phyloP scores from a whole-genome alignment of 2,329 filamentous ascomycete species.

The Cercospora janseana region DNA sequence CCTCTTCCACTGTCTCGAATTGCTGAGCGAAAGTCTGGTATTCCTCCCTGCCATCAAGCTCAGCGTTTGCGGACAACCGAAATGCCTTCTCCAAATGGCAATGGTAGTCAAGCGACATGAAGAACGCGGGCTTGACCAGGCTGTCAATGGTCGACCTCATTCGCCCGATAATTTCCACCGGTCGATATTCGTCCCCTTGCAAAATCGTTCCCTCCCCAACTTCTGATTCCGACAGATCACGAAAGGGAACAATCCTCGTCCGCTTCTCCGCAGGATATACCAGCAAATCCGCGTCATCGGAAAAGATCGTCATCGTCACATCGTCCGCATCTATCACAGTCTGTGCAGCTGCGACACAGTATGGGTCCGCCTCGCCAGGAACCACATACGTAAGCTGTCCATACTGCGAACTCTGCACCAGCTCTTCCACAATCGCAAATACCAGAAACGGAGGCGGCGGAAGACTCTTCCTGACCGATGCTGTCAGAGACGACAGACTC shows the following conservation, averaged over 20 bases:
- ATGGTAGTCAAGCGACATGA: constrained; percentile 38
- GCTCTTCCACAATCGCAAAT: constrained; percentile 69
- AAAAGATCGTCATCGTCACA: constrained; percentile 57
- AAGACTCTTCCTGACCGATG: constrained; percentile 37
- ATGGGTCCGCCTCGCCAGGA: constrained; percentile 80
- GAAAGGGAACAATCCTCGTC: constrained; percentile 66
- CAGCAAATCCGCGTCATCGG: constrained; percentile 83
- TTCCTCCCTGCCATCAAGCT: constrained; percentile 9
- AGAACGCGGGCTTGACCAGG: constrained; percentile 44
- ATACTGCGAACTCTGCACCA: constrained; percentile 48
- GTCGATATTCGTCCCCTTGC: constrained; percentile 42
- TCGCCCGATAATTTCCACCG: constrained; percentile 37
- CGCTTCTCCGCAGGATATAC: constrained; percentile 65
- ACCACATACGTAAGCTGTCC: constrained; percentile 57
- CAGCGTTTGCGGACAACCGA: constrained; percentile 6
- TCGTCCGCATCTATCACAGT: constrained; percentile 39
- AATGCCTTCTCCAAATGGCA: constrained; percentile 31
- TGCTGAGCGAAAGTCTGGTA: constrained; percentile 16
- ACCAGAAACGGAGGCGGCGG: constrained; percentile 70
- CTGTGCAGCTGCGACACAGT: constrained; percentile 67
- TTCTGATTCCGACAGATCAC: constrained; percentile 54
- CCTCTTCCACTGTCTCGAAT: constrained; percentile 18
- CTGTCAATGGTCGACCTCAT: no score
- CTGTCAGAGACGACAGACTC: constrained; percentile 18
- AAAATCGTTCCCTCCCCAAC: constrained; percentile 23